Evolutionary conservation across 371 early-diverging fungal species (phyloP).

Genomic region (Apophysomyces sp.): DNA sequence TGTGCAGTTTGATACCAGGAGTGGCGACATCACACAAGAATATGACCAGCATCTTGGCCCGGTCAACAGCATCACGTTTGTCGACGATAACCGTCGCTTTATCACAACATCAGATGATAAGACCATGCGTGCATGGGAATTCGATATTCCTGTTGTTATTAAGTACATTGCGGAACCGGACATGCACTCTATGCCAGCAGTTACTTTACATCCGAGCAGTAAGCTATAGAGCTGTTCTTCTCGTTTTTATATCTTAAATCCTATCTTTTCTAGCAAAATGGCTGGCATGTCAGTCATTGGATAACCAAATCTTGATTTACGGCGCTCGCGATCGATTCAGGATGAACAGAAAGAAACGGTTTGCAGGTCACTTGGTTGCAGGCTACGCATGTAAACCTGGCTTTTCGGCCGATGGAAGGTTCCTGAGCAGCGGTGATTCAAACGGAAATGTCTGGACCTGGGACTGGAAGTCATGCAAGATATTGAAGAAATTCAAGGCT

Average conservation of each 20-base stretch:
- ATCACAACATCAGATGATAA: slow-evolving; percentile 97
- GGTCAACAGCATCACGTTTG: slow-evolving; percentile 95
- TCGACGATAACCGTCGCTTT: slow-evolving; percentile 92
- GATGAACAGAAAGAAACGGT: slow-evolving; percentile 88
- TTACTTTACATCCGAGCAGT: slow-evolving; percentile 85
- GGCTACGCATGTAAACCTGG: slow-evolving; percentile 95
- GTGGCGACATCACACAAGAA: slow-evolving; percentile 87
- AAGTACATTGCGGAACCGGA: slow-evolving; percentile 95
- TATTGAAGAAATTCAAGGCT: slow-evolving; percentile 84
- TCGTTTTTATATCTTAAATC: background rate
- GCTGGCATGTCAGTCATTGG: slow-evolving; percentile 92
- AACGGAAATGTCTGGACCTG: slow-evolving; percentile 94
- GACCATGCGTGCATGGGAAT: slow-evolving; percentile 96
- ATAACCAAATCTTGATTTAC: slow-evolving; percentile 92
- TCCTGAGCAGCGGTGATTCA: slow-evolving; percentile 89
- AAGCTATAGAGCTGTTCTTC: slow-evolving; percentile 30
- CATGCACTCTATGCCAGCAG: slow-evolving; percentile 96
- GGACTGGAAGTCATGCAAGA: slow-evolving; percentile 94
- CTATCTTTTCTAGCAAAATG: slow-evolving; percentile 72
- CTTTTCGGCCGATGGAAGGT: slow-evolving; percentile 91
- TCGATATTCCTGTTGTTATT: slow-evolving; percentile 95
- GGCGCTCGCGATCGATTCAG: slow-evolving; percentile 85
- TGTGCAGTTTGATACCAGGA: slow-evolving; percentile 79
- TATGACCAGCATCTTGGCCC: slow-evolving; percentile 97
- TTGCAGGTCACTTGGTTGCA: slow-evolving; percentile 91